Evolutionary conservation across 2,329 filamentous ascomycete genomes (phyloP).

Genomic region (Hysterium pulicare): DNA sequence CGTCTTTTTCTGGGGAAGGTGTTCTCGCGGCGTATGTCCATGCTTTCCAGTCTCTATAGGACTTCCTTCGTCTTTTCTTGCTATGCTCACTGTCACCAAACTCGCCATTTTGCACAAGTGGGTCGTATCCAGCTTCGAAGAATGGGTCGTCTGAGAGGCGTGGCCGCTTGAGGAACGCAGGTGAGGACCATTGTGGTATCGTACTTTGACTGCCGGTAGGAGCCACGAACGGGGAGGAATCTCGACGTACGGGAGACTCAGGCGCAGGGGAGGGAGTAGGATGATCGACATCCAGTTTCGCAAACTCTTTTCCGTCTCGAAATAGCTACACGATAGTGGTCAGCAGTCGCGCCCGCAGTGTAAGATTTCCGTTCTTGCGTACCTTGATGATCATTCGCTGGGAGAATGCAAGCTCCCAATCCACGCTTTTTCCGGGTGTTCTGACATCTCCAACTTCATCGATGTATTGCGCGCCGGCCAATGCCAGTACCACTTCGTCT

Average conservation of each 20-base stretch:
- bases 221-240: constrained; percentile 2
- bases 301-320: constrained; percentile 47
- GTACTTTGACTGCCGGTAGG: constrained; percentile 1
- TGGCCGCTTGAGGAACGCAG: constrained; percentile 69
- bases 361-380: constrained; percentile 5
- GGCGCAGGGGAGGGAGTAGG: constrained; percentile 25
- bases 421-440: constrained; percentile 56
- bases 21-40: constrained; percentile 76
- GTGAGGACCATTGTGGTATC: constrained; percentile 65
- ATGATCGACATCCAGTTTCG: constrained; percentile 53
- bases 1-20: constrained; percentile 62
- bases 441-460: constrained; percentile 51
- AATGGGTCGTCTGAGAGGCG: constrained; percentile 67
- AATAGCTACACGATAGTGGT: constrained; percentile 37
- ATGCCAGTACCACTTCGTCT: constrained; percentile 66
- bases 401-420: constrained; percentile 55
- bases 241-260: constrained; percentile 19
- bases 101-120: constrained; percentile 58
- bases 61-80: constrained; percentile 69
- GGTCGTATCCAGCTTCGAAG: constrained; percentile 62
- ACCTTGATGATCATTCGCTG: constrained; percentile 36
- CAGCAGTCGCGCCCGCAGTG: constrained; percentile 3
- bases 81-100: constrained; percentile 59
- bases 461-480: constrained; percentile 67
- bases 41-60: constrained; percentile 61